Conservation (phyloP, 768 basidiomycete genomes). For the Cubamyces lactineus region DNA sequence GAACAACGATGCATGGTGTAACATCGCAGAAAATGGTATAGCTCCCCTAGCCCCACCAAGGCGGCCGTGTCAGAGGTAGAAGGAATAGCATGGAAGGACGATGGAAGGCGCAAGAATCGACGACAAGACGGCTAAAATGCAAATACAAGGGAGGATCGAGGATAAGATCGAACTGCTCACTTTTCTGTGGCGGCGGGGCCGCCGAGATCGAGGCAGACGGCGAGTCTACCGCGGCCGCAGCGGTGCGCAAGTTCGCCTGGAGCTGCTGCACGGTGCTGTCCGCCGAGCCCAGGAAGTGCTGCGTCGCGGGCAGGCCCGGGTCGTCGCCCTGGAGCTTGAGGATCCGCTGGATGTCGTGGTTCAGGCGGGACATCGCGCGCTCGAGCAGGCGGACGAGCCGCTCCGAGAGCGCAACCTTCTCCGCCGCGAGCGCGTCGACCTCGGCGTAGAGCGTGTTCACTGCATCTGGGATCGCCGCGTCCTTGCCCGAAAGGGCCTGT, state of each 20-base stretch:
- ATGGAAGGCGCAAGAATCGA: background rate
- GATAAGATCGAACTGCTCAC: slow-evolving; percentile 9
- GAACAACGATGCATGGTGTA: background rate
- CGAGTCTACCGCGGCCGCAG: slow-evolving; percentile 32
- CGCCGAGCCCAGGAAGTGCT: slow-evolving; percentile 30
- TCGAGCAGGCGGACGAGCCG: slow-evolving; percentile 48
- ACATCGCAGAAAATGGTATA: too few relatives aligned
- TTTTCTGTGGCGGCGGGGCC: slow-evolving; percentile 28
- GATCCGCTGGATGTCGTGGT: slow-evolving; percentile 49
- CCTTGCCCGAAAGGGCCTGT: slow-evolving; percentile 35
- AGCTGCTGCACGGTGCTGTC: slow-evolving; percentile 44
- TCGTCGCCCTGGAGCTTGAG: slow-evolving; percentile 51
- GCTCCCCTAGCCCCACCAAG: too few relatives aligned
- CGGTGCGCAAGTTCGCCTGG: slow-evolving; percentile 43
- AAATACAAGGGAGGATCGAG: background rate
- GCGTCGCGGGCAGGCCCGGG: slow-evolving; percentile 36
- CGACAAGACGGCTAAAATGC: background rate
- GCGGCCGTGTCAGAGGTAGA: too few relatives aligned
- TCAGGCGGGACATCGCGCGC: slow-evolving; percentile 50
- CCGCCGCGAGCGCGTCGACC: slow-evolving; percentile 41
- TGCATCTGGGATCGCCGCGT: slow-evolving; percentile 41
- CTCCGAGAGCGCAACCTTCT: slow-evolving; percentile 48
- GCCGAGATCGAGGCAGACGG: slow-evolving; percentile 23
- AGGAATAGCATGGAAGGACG: too few relatives aligned
- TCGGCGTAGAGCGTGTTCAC: slow-evolving; percentile 36